A percentile compares a stretch with the other conserved stretches of the same genome.
phyloP scores from a whole-genome alignment of 306 rosid genomes.

The Lagenaria siceraria region DNA sequence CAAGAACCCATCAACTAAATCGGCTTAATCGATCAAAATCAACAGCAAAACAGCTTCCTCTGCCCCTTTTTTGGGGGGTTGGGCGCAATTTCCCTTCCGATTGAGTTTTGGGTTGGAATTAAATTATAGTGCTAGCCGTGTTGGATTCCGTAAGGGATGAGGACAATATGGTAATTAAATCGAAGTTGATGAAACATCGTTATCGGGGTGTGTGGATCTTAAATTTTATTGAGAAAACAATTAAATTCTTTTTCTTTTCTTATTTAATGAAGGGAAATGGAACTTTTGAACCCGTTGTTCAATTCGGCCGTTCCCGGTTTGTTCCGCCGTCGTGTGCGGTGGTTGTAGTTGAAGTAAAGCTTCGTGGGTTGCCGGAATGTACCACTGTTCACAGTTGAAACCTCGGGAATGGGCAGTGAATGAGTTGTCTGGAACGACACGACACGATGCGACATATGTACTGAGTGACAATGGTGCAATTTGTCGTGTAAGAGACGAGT shows the following conservation, averaged over 20 bases:
- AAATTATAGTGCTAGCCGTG: not conserved
- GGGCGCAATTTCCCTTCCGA: not conserved
- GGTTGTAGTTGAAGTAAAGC: not conserved
- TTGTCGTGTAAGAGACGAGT: not conserved
- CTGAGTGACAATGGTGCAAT: not conserved
- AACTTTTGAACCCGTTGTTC: not conserved
- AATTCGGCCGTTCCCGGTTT: not conserved
- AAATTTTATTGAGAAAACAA: not conserved
- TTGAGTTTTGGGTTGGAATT: not conserved
- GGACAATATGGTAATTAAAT: not conserved
- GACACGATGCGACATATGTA: not conserved
- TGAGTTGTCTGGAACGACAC: not conserved
- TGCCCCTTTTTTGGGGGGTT: not conserved
- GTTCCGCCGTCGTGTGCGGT: not conserved
- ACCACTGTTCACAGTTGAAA: not conserved
- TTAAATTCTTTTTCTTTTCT: not conserved
- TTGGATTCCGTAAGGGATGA: not conserved
- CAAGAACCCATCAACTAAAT: conserved; percentile 16
- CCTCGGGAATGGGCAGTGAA: not conserved
- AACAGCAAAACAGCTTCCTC: not conserved
- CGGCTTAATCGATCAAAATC: not conserved
- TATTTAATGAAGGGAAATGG: not conserved
- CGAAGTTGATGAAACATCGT: conserved; percentile 4
- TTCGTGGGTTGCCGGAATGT: not conserved
- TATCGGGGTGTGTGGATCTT: not conserved